Percentiles rank a stretch among this genome's conserved stretches.
phyloP scores from a whole-genome alignment of 441 rosid genomes.

The Francoa sonchifolia region DNA sequence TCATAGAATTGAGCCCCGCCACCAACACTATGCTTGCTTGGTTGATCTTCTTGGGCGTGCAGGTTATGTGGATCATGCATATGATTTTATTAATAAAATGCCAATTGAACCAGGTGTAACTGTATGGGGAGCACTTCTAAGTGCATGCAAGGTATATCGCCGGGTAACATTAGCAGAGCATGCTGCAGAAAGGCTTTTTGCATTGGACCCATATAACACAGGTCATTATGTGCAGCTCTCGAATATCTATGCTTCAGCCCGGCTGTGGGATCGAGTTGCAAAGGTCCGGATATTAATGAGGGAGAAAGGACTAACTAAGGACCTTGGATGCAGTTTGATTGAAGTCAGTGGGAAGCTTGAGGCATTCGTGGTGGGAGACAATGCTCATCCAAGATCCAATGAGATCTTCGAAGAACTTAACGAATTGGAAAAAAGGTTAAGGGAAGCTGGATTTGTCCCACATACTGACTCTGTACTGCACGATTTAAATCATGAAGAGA shows the following conservation, averaged over 20 bases:
- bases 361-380: conserved; percentile 55
- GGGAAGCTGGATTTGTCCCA: conserved; percentile 47
- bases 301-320: conserved; percentile 50
- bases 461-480: conserved; percentile 42
- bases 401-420: conserved; percentile 43
- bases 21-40: conserved; percentile 59
- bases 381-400: conserved; percentile 39
- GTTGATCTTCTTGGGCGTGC: conserved; percentile 76
- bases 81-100: conserved; percentile 43
- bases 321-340: conserved; percentile 52
- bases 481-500: conserved; percentile 56
- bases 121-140: conserved; percentile 67
- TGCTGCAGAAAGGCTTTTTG: conserved; percentile 55
- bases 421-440: conserved; percentile 43
- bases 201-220: conserved; percentile 45
- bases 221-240: conserved; percentile 78
- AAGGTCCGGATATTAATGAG: conserved; percentile 46
- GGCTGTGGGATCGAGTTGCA: conserved; percentile 49
- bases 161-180: conserved; percentile 50
- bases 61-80: conserved; percentile 49
- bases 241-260: conserved; percentile 63
- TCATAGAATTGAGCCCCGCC: conserved; percentile 47
- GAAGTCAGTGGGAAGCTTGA: conserved; percentile 51
- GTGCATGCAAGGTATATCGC: conserved; percentile 62
- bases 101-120: conserved; percentile 53